Conservation (phyloP, 192 early-diverging fungal genomes). For the Linderina pennispora region DNA sequence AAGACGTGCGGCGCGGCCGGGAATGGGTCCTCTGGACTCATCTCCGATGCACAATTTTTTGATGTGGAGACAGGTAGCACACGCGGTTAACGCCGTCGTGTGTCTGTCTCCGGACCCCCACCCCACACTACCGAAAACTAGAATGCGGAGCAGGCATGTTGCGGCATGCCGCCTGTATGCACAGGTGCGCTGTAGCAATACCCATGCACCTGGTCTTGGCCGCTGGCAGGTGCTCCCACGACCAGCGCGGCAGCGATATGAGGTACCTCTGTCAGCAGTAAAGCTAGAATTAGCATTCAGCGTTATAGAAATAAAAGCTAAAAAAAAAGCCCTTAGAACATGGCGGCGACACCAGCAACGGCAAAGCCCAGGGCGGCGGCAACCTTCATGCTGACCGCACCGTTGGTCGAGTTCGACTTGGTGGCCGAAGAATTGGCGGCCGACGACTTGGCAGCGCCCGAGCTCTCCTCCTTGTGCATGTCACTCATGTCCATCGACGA, state of each 20-base stretch:
- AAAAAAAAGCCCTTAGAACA: constrained; percentile 19
- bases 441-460: not conserved
- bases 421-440: not conserved
- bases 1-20: constrained; percentile 4
- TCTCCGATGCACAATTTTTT: constrained; percentile 5
- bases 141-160: not conserved
- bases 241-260: no score
- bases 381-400: constrained; percentile 8
- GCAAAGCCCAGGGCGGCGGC: constrained; percentile 16
- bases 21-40: constrained; percentile 4
- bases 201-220: no score
- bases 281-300: no score
- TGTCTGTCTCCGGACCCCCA: constrained; percentile 2
- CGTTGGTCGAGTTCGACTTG: constrained; percentile 1
- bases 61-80: constrained; percentile 8
- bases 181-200: no score
- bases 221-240: no score
- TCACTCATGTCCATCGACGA: no score
- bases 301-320: not conserved
- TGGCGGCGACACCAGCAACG: constrained; percentile 11
- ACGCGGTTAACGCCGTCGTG: no score
- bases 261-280: no score
- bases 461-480: not conserved
- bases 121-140: no score
- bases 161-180: no score